Base-by-base conservation (phyloP, 352 stramenopile genomes). In the Thalassiosira hispida region DNA sequence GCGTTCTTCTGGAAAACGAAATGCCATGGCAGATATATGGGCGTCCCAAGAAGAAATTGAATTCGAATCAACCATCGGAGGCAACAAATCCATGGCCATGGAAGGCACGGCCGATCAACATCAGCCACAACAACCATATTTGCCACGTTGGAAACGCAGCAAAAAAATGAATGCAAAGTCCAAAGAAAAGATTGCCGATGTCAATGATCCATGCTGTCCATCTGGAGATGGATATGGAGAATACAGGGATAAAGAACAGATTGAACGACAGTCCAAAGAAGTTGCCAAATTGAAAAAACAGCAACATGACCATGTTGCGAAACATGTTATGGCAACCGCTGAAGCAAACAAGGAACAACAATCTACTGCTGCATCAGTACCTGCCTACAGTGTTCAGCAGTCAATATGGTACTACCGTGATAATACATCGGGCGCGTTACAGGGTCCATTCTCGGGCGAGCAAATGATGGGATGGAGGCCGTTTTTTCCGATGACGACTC, bases 41-140 rank as follows among this genome's bases (percentile, higher is more conserved):
- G 88, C 88, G 23, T 91, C 84, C 0, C 77, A 65, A 23, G 88
- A 94, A 75, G 88, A 94, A 83, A 84, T 94, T 35, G 65, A 88
- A 40, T 92, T 91, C 44, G 86, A 91, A 68, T n/a, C 63, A 73
- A 65, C 18, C 31, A 22, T 75, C 2, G 47, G 56, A 63, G 56
- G 60, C 11, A 40, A 27, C 75, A 86, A 63, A 25, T 61, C 25
- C 33, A 77, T 14, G 72, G 77, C 57, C 59, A 59, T 88, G 20
- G 78, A 90, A 65, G 73, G 64, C 4, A 69, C 74, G 35, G 40
- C 40, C 7, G 65, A 76, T 20, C 33, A 56, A 22, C 31, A 73
- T 20, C 61, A 77, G 52, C 60, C 65, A 49, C 31, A 71, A 14
- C 53, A 84, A 44, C 70, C 63, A 22, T 77, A 79, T 38, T 25